These are phyloP conservation scores for Triglochin maritima DNA, from an alignment of 106 monocot species.

Conservation along the genomic window DNA sequence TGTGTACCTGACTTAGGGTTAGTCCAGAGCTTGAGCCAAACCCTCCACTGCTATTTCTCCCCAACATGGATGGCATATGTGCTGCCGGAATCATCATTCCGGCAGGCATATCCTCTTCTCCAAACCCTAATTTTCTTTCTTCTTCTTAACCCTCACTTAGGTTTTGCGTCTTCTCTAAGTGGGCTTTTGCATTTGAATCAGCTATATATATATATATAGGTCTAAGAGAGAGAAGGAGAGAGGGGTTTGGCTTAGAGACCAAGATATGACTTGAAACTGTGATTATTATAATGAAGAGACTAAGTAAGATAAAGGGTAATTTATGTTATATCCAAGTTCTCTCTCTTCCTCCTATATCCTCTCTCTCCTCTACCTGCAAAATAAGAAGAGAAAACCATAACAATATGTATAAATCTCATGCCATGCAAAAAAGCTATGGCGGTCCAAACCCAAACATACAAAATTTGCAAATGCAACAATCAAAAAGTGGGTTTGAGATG, in stretches of 20 bases:
- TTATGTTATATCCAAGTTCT: background rate
- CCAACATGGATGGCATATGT: conserved; percentile 44
- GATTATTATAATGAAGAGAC: background rate
- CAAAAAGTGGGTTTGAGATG: too few relatives aligned
- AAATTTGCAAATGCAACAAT: too few relatives aligned
- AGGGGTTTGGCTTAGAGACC: conserved; percentile 3
- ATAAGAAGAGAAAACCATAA: background rate
- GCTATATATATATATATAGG: background rate
- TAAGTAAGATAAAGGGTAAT: background rate
- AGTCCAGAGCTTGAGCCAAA: conserved; percentile 44
- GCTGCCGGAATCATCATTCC: conserved; percentile 79
- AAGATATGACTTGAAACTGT: background rate
- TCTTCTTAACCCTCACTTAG: background rate
- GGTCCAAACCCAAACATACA: too few relatives aligned
- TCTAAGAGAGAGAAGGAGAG: conserved; percentile 1
- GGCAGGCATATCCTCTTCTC: conserved; percentile 34
- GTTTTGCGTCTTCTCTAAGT: conserved; percentile 1
- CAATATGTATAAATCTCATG: background rate
- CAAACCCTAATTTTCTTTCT: conserved; percentile 36
- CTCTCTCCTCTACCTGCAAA: background rate
- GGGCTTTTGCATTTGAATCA: background rate
- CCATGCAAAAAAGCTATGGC: background rate
- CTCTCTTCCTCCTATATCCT: background rate
- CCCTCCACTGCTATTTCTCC: conserved; percentile 22
- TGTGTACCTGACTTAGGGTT: conserved; percentile 46